These are phyloP conservation scores for Rhizopogon rudus DNA, from an alignment of 768 basidiomycete species.

Conservation along the genomic window DNA sequence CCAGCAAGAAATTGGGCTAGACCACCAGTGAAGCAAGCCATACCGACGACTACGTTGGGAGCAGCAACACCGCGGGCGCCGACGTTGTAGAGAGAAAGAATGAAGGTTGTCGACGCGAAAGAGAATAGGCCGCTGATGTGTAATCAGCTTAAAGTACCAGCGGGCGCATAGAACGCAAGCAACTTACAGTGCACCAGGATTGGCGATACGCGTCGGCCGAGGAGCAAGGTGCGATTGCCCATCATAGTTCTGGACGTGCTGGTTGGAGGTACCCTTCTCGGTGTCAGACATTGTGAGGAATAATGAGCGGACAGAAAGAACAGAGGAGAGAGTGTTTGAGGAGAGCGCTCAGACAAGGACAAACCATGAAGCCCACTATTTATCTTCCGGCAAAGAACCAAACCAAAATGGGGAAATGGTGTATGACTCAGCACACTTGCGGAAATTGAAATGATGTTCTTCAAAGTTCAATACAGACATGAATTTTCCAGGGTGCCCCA, in stretches of 20 bases:
- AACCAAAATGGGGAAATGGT: not conserved
- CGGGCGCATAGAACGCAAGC: not conserved
- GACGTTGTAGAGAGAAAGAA: conserved; percentile 72
- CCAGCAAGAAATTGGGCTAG: conserved; percentile 84
- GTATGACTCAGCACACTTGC: not conserved
- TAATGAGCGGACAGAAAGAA: not conserved
- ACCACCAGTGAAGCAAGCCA: conserved; percentile 84
- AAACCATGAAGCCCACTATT: not conserved
- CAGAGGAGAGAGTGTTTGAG: not conserved
- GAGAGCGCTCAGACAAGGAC: not conserved
- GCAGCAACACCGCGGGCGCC: conserved; percentile 43
- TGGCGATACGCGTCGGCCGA: conserved; percentile 39
- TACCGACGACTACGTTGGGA: conserved; percentile 77
- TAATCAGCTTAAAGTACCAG: not conserved
- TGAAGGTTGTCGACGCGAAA: conserved; percentile 80
- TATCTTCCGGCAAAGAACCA: not conserved
- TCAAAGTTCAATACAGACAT: no score
- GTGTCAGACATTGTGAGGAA: conserved; percentile 27
- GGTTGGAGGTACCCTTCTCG: conserved; percentile 25
- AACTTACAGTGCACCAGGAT: conserved; percentile 43
- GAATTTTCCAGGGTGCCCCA: no score
- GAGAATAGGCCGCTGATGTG: conserved; percentile 64
- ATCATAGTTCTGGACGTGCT: conserved; percentile 14
- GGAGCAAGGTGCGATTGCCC: conserved; percentile 9
- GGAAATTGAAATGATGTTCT: not conserved